A percentile compares a stretch with the other conserved stretches of the same genome.
These are phyloP conservation scores for Pseudodiploospora longispora DNA, from an alignment of 2,329 filamentous ascomycete species.

Conservation along the genomic window DNA sequence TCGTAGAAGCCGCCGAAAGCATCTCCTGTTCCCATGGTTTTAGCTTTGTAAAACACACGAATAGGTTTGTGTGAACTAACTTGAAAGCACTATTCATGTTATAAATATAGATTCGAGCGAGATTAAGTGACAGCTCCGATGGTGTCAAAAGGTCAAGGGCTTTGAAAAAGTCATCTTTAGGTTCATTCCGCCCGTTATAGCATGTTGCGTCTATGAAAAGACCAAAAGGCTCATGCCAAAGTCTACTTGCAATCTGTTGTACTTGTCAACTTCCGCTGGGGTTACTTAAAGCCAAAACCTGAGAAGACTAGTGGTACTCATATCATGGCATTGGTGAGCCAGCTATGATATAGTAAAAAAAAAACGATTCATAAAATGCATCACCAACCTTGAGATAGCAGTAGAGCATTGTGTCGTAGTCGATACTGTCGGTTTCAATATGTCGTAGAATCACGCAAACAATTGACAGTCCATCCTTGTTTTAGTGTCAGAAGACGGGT, in stretches of 20 bases:
- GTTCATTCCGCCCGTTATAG: conserved; percentile 59
- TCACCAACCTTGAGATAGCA: conserved; percentile 54
- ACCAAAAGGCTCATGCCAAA: conserved; percentile 63
- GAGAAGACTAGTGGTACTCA: no score
- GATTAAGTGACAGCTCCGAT: conserved; percentile 49
- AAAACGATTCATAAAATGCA: conserved; percentile 7
- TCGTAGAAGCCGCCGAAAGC: conserved; percentile 55
- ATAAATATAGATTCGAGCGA: conserved; percentile 58
- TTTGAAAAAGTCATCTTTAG: conserved; percentile 56
- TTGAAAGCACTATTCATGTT: conserved; percentile 67
- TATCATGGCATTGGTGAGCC: no score
- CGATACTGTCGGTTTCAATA: conserved; percentile 57
- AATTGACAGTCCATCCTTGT: conserved; percentile 55
- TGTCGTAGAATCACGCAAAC: conserved; percentile 62
- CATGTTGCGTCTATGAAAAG: conserved; percentile 62
- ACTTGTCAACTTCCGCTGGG: background rate
- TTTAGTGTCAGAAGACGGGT: no score
- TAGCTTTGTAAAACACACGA: background rate
- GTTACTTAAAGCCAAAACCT: no score
- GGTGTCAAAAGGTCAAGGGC: conserved; percentile 56
- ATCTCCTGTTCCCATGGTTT: conserved; percentile 36
- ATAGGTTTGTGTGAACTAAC: conserved; percentile 22
- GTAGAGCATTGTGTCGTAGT: conserved; percentile 58
- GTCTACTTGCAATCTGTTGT: conserved; percentile 53
- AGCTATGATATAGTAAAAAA: no score